phyloP scores from a whole-genome alignment of 768 basidiomycete species.

The Clavaria fumosa region DNA sequence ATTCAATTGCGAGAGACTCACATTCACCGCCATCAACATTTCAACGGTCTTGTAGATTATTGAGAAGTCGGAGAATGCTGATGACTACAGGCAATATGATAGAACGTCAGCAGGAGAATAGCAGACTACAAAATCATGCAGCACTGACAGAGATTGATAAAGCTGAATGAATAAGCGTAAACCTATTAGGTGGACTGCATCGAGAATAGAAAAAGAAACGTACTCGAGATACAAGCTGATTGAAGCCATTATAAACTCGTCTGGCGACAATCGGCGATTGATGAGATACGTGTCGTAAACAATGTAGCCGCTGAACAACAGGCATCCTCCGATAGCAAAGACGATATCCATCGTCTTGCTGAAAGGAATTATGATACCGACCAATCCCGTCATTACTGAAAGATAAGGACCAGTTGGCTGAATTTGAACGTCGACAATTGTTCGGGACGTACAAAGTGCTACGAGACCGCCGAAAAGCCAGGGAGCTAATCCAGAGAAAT shows the following conservation, averaged over 20 bases:
- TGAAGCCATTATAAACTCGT: conserved; percentile 85
- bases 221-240: conserved; percentile 92
- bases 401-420: too few species aligned
- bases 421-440: background rate
- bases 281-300: conserved; percentile 87
- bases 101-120: too few species aligned
- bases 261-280: conserved; percentile 76
- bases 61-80: conserved; percentile 72
- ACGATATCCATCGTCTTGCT: conserved; percentile 65
- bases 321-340: conserved; percentile 59
- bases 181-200: conserved; percentile 9
- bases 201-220: conserved; percentile 20
- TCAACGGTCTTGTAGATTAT: conserved; percentile 37
- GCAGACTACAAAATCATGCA: too few species aligned
- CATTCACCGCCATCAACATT: too few species aligned
- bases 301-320: conserved; percentile 82
- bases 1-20: too few species aligned
- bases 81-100: too few species aligned
- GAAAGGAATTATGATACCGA: conserved; percentile 82
- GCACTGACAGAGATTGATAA: conserved; percentile 84
- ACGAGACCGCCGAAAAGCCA: conserved; percentile 79
- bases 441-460: conserved; percentile 42
- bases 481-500: conserved; percentile 85
- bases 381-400: conserved; percentile 67
- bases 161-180: conserved; percentile 30